Evolutionary conservation across 2,329 filamentous ascomycete species (phyloP), one percentile per base, ranked within the genome.

Genomic region (Escovopsis weberi): DNA sequence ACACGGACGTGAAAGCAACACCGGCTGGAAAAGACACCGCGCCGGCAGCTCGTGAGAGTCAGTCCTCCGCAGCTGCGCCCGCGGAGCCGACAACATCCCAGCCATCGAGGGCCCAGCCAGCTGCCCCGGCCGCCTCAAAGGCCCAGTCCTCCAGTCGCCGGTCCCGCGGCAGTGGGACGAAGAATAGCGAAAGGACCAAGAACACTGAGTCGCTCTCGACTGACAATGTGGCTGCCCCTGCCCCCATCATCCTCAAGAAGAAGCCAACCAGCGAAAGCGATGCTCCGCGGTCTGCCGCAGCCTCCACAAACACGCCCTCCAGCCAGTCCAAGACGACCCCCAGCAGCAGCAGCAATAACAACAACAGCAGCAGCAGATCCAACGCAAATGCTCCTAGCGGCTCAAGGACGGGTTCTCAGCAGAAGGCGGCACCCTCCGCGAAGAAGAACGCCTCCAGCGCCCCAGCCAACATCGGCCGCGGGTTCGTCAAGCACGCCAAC

Each of bases 401-500:
- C 26, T 34, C 50, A 50, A 50, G 55, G 47, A 37, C 33, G 40
- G 33, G 47, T 45, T 47, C 47, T 18, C 48, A 41, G 43, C 23
- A 23, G 23, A 62, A 61, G 45, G 39, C 47, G 3, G 40, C 42
- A 33, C 18, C 42, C 11, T 37, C 26, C n/a, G 39, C 53, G 5
- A 58, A 62, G 46, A 63, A 63, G 51, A 64, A 63, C 44, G 6
- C 51, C 3, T 18, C 56, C 4, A 34, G 44, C 4, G 52, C 60
- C 10, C 54, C 54, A 7, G 43, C 55, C 26, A 70, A 72, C 9
- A 72, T 72, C 7, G 75, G 73, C 12, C 80, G 83, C 39, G 82
- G 79, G 18, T 88, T 88, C 55, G 67, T 88, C 47, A 88, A 88
- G 59, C 82, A 87, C 52, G 82, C 81, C 41, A 94, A 93, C 56